Evolutionary conservation across 2,329 filamentous ascomycete species (phyloP).

Genomic region (Ceratocystis papillata): DNA sequence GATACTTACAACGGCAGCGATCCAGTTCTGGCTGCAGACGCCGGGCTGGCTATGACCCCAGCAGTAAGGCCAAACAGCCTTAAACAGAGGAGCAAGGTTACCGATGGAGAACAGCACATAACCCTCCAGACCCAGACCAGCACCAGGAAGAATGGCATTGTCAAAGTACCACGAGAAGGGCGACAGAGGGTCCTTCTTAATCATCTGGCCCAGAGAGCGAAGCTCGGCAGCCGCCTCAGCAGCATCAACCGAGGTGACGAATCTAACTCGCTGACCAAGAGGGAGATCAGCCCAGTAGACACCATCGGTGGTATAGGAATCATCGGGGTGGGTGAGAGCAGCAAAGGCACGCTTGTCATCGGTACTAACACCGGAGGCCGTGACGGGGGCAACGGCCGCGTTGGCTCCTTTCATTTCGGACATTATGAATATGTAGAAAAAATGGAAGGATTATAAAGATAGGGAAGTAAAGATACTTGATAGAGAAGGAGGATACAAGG

Average conservation of each 20-base stretch:
- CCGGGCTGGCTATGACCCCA: conserved; percentile 52
- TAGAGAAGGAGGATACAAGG: conserved; percentile 9
- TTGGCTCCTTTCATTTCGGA: conserved; percentile 31
- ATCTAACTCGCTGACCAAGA: conserved; percentile 55
- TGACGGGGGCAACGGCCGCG: conserved; percentile 38
- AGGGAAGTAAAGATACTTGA: not conserved
- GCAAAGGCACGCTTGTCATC: conserved; percentile 56
- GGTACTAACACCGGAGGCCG: conserved; percentile 34
- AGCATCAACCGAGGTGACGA: conserved; percentile 63
- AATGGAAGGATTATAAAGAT: not conserved
- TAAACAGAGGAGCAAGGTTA: conserved; percentile 75
- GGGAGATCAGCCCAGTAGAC: conserved; percentile 89
- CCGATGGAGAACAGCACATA: conserved; percentile 97
- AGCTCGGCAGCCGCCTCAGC: conserved; percentile 60
- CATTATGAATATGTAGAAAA: conserved; percentile 10
- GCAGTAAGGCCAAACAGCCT: conserved; percentile 63
- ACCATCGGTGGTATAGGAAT: conserved; percentile 72
- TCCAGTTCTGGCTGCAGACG: conserved; percentile 64
- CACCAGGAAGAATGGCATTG: conserved; percentile 85
- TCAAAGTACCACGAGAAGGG: conserved; percentile 78
- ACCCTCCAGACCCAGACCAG: conserved; percentile 83
- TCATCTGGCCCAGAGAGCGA: conserved; percentile 58
- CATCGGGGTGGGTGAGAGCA: conserved; percentile 73
- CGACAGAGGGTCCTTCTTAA: conserved; percentile 74
- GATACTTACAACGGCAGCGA: conserved; percentile 50